Base-by-base conservation (phyloP, 768 basidiomycete genomes). In the Podaxis sp. region DNA sequence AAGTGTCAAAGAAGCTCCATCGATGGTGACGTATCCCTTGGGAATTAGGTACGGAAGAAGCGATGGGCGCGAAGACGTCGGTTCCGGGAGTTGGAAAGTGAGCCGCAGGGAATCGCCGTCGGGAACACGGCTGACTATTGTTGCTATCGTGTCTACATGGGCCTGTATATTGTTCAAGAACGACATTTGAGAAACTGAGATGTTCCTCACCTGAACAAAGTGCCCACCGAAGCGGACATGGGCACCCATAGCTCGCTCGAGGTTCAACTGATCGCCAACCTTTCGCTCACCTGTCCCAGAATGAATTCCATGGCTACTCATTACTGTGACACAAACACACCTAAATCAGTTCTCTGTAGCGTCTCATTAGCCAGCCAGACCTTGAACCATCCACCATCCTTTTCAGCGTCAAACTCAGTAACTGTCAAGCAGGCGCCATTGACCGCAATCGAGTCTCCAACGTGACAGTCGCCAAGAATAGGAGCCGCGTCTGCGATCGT, bases 291-390 rank as follows among this genome's bases (percentile, higher is more conserved):
- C 94, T 96, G 66, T 0, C 19, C 25, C 27, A 27, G 4, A 36
- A 37, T 61, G 40, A 19, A 56, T n/a, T 40, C 25, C 13, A 36
- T 7, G 37, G 25, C 46, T 19, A 49, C 57, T 36, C 27, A 25
- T 43, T 6, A 46, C 56, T 13, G 15, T 40, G 38, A 1, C 19
- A 63, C n/a, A 37, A 52, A 50, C 70, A 56, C 61, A 92, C 96
- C 97, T 36, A 98, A 78, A 77, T 98, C 92, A 2, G 96, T 98
- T 73, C 94, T 80, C 57, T 85, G 82, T 63, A 99, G 76, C 13
- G 97, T 98, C 79, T 99, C 97, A 67, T 96, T 96, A 50, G 96
- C 96, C 53, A 99, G 78, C 83, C 95, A 96, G 52, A 98, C 93
- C 70, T 85, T 91, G 80, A 99, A 98, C 83, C 85, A 90, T 4